Percentiles rank a stretch among this genome's conserved stretches.
Conservation (phyloP, 2,329 filamentous ascomycete genomes). For the Aspergillus sp. region DNA sequence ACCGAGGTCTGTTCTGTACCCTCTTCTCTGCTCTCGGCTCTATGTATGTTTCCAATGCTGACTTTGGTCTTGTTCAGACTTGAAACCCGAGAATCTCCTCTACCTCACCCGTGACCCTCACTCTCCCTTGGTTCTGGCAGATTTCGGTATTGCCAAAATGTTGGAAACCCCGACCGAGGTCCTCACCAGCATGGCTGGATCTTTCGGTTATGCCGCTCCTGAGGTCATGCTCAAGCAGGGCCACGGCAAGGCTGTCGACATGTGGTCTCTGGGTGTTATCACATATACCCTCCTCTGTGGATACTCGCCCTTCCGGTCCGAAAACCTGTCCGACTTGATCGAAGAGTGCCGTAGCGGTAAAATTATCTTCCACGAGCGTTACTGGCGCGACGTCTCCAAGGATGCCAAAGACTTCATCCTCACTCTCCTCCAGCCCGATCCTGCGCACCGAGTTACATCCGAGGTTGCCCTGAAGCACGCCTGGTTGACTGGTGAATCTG, state of each 20-base stretch:
- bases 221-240: conserved; percentile 98
- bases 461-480: conserved; percentile 74
- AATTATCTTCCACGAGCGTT: conserved; percentile 93
- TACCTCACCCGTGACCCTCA: conserved; percentile 75
- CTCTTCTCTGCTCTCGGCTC: not conserved
- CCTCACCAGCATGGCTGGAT: conserved; percentile 96
- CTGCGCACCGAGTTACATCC: conserved; percentile 71
- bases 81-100: conserved; percentile 96
- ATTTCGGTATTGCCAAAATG: conserved; percentile 99
- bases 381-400: conserved; percentile 95
- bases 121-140: conserved; percentile 86
- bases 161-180: conserved; percentile 86
- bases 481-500: conserved; percentile 88
- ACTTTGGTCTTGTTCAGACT: conserved; percentile 53
- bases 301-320: conserved; percentile 95
- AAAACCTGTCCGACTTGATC: conserved; percentile 87
- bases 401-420: conserved; percentile 95
- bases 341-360: conserved; percentile 82
- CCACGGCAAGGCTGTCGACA: conserved; percentile 96
- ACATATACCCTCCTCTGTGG: conserved; percentile 97
- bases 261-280: conserved; percentile 99
- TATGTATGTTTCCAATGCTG: not conserved
- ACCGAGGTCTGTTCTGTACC: conserved; percentile 64
- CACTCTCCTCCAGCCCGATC: conserved; percentile 71
- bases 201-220: conserved; percentile 94